phyloP scores from a whole-genome alignment of 2,329 filamentous ascomycete genomes.

The Verticillium zaregamsianum region DNA sequence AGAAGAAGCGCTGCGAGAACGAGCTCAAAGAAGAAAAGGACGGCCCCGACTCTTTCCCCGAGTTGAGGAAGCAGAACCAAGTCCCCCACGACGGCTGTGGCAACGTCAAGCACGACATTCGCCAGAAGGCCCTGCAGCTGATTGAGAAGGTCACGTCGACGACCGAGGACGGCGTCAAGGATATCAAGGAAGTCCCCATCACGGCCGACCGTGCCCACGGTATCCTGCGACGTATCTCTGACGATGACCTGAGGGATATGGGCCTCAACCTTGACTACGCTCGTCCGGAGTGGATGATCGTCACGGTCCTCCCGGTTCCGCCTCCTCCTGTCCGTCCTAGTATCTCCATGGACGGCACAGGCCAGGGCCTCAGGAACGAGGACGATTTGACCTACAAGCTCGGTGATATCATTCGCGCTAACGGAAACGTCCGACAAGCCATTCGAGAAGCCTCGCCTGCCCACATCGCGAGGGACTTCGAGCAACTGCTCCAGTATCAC shows the following conservation, averaged over 20 bases:
- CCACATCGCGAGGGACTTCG: slow-evolving; percentile 88
- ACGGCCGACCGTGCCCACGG: slow-evolving; percentile 80
- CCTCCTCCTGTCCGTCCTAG: slow-evolving; percentile 93
- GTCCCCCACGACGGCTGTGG: slow-evolving; percentile 86
- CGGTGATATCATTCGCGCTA: slow-evolving; percentile 96
- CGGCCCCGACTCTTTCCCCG: slow-evolving; percentile 51
- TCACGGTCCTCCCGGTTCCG: slow-evolving; percentile 91
- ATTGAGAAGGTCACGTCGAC: slow-evolving; percentile 73
- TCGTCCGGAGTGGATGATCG: slow-evolving; percentile 95
- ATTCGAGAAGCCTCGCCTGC: slow-evolving; percentile 87
- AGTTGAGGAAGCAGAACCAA: slow-evolving; percentile 50
- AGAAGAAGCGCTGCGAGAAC: slow-evolving; percentile 79
- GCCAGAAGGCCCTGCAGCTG: slow-evolving; percentile 80
- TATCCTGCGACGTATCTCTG: slow-evolving; percentile 80
- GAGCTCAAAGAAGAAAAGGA: slow-evolving; percentile 66
- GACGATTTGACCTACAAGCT: slow-evolving; percentile 99
- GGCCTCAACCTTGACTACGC: slow-evolving; percentile 94
- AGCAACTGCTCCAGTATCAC: slow-evolving; percentile 90
- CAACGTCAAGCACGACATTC: slow-evolving; percentile 82
- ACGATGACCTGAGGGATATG: slow-evolving; percentile 78
- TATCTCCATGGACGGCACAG: slow-evolving; percentile 94
- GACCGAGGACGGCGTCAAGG: slow-evolving; percentile 64
- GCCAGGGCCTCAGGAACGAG: slow-evolving; percentile 88
- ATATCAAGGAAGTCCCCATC: slow-evolving; percentile 73
- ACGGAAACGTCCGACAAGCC: slow-evolving; percentile 88